Conservation (phyloP, 768 basidiomycete species). For the Leucocoprinus leucothites region DNA sequence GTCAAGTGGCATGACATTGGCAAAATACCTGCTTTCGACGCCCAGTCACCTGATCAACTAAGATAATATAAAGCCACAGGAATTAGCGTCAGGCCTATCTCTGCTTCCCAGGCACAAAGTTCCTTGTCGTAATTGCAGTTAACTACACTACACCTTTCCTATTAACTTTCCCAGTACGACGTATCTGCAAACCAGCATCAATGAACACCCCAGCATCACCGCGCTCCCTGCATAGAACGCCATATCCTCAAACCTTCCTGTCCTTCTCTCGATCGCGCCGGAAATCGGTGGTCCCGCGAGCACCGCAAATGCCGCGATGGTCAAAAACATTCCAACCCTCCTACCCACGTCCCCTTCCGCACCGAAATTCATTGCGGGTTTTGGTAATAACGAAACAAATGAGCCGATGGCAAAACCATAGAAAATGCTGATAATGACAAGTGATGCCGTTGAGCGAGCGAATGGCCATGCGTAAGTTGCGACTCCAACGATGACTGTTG, state of each 20-base stretch:
- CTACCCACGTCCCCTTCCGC: conserved; percentile 58
- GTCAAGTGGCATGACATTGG: too few species aligned
- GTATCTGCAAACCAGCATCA: too few species aligned
- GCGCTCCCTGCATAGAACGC: conserved; percentile 43
- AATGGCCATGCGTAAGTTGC: conserved; percentile 75
- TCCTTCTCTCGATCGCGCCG: conserved; percentile 57
- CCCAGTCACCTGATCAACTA: too few species aligned
- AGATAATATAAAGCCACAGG: too few species aligned
- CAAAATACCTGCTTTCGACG: too few species aligned
- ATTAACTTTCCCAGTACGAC: too few species aligned
- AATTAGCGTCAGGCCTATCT: too few species aligned
- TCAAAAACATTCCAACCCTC: conserved; percentile 63
- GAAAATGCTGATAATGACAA: conserved; percentile 52
- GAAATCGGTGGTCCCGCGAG: conserved; percentile 72
- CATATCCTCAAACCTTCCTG: conserved; percentile 50
- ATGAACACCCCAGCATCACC: too few species aligned
- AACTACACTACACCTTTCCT: background rate
- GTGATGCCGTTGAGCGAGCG: conserved; percentile 35
- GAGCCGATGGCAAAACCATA: conserved; percentile 72
- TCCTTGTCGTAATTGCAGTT: too few species aligned
- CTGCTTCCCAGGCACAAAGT: too few species aligned
- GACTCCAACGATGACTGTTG: conserved; percentile 50
- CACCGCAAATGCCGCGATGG: conserved; percentile 57
- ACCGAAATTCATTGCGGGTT: conserved; percentile 63
- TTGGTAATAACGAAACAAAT: conserved; percentile 52